Evolutionary conservation across 352 stramenopile genomes (phyloP).

Genomic region (Nothophytophthora sp.): DNA sequence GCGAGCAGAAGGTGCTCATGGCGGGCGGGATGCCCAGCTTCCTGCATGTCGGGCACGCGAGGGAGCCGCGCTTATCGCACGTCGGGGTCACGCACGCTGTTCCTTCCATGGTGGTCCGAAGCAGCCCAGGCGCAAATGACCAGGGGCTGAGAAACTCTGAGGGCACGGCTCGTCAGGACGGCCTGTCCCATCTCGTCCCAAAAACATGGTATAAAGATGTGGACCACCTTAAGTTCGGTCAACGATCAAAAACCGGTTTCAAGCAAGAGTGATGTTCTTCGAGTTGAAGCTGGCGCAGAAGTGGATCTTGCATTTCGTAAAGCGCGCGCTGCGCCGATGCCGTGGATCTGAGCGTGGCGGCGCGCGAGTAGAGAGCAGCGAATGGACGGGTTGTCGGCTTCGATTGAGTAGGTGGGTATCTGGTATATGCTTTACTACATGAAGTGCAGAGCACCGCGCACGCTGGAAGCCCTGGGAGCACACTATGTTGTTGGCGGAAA

Average conservation of each 20-base stretch:
- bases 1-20: constrained; percentile 92
- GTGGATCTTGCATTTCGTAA: too few species aligned
- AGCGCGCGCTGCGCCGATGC: too few species aligned
- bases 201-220: neutral
- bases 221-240: neutral
- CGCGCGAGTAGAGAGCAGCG: too few species aligned
- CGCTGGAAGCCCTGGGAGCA: too few species aligned
- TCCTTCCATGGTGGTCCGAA: constrained; percentile 29
- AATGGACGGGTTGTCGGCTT: too few species aligned
- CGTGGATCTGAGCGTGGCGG: too few species aligned
- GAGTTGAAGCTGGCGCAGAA: too few species aligned
- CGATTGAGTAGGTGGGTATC: too few species aligned
- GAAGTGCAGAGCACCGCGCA: too few species aligned
- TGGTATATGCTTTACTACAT: too few species aligned
- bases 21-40: constrained; percentile 86
- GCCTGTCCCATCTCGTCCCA: neutral
- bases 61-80: constrained; percentile 79
- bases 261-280: neutral
- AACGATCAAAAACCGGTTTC: neutral
- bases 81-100: constrained; percentile 66
- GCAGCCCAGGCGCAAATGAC: too few species aligned
- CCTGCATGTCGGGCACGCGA: constrained; percentile 92
- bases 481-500: too few species aligned
- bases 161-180: neutral
- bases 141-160: neutral